Base-by-base conservation (phyloP, 2,329 filamentous ascomycete species). In the Botrytis medusae region DNA sequence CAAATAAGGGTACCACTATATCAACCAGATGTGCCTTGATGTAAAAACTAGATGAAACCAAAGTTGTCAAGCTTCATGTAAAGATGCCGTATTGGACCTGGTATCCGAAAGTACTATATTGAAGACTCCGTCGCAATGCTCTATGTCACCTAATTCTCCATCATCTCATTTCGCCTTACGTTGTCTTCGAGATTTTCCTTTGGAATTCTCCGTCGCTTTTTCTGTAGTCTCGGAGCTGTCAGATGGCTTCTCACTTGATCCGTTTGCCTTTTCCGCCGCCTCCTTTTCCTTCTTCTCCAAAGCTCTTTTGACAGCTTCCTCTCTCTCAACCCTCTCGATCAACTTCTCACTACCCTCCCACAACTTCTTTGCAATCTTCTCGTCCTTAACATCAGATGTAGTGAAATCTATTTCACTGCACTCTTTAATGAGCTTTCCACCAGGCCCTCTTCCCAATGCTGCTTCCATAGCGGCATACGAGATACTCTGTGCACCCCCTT, bases 281-380 rank as follows among this genome's bases (percentile, higher is more conserved):
- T 82, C 80, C 71, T 82, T 80, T 34, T 82, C 83, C 77, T 84
- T 84, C 74, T 81, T 82, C 72, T 78, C 74, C 51, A 79, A 74
- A 37, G 78, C 80, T 71, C 78, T 79, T 74, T 86, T 87, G 68
- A 89, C 83, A 14, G 94, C 94, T 37, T 91, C 89, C 80, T 92
- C 89, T 84, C 93, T 97, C 83, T 98, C 95, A 22, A 91, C 88
- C 78, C 88, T 87, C 81, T 97, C 91, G 72, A 98, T 91, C 76
- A 97, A 88, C 80, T 89, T 90, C 79, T 97, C 95, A 80, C 93
- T 97, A 74, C 93, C 90, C 80, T 97, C 89, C 95, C 95, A 99
- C 25, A 99, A 85, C 81, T 91, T 89, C 87, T 97, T 94, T 74
- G 94, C 94, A 44, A 93, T 84, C 32, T 87, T 88, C 76, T 97